Evolutionary conservation across 2,329 filamentous ascomycete genomes (phyloP).

Genomic region (Cercospora citrullina): DNA sequence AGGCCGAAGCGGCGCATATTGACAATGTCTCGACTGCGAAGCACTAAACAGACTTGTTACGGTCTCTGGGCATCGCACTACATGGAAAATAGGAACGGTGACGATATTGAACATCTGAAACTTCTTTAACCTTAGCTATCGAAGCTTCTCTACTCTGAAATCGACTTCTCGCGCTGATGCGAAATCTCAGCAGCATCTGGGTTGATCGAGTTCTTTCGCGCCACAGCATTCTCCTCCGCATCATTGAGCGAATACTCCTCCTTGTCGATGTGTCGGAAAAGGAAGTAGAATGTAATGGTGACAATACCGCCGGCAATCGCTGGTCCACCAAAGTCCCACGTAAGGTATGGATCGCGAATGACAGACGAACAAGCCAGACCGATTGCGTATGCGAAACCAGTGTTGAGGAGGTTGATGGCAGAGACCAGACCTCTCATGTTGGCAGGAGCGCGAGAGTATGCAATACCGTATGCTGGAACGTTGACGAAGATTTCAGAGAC

Average conservation of each 20-base stretch:
- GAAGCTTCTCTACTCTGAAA: not conserved
- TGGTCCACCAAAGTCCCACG: constrained; percentile 53
- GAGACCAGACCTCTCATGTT: constrained; percentile 48
- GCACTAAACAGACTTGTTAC: not conserved
- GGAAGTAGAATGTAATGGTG: constrained; percentile 51
- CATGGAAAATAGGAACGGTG: not conserved
- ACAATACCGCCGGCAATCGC: constrained; percentile 52
- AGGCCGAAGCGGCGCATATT: not conserved
- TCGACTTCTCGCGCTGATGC: not conserved
- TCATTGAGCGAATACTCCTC: constrained; percentile 31
- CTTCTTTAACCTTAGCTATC: not conserved
- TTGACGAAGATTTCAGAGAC: constrained; percentile 47
- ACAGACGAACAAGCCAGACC: constrained; percentile 42
- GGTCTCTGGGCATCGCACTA: not conserved
- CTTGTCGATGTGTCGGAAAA: constrained; percentile 47
- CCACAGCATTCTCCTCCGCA: constrained; percentile 13
- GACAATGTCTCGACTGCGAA: not conserved
- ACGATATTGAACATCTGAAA: not conserved
- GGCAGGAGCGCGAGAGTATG: constrained; percentile 46
- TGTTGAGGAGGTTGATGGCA: constrained; percentile 47
- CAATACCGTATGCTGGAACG: constrained; percentile 49
- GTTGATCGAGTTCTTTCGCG: not conserved
- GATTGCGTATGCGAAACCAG: constrained; percentile 43
- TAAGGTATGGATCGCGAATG: constrained; percentile 51
- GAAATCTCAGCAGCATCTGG: not conserved